Percentiles rank a stretch among this genome's conserved stretches.
These are phyloP conservation scores for Carex cristatella DNA, from an alignment of 176 grass and related monocot genomes.

Conservation along the genomic window DNA sequence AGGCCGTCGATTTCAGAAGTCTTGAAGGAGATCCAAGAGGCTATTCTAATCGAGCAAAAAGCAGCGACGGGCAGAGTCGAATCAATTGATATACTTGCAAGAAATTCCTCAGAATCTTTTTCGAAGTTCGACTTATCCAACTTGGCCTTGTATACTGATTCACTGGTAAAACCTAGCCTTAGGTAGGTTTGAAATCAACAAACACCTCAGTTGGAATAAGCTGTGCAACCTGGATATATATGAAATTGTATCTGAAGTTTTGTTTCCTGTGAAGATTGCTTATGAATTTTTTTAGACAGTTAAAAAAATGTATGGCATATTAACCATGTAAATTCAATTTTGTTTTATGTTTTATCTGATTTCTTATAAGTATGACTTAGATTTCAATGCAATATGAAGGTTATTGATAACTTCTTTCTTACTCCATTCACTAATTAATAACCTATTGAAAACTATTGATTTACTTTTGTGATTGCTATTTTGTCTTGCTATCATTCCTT, in stretches of 20 bases:
- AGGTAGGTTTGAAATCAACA: background rate
- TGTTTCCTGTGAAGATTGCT: background rate
- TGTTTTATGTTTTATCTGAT: background rate
- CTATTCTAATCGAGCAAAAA: conserved; percentile 50
- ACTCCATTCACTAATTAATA: too few species aligned
- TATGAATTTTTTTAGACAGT: background rate
- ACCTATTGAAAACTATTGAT: too few species aligned
- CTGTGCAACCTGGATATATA: background rate
- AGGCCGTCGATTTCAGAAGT: conserved; percentile 72
- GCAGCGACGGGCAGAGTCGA: background rate
- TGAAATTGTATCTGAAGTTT: background rate
- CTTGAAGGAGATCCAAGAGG: conserved; percentile 85
- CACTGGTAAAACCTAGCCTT: conserved; percentile 32
- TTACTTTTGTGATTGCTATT: too few species aligned
- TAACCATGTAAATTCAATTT: background rate
- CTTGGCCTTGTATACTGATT: conserved; percentile 17
- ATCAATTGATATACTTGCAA: conserved; percentile 25
- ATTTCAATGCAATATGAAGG: background rate
- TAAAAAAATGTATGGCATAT: background rate
- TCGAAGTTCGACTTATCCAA: background rate
- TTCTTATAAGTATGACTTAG: background rate
- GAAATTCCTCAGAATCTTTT: conserved; percentile 3
- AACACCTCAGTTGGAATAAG: background rate
- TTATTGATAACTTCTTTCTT: too few species aligned
- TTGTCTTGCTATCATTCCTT: too few species aligned